Conservation (phyloP, 768 basidiomycete species). For the Russula dissimulans region DNA sequence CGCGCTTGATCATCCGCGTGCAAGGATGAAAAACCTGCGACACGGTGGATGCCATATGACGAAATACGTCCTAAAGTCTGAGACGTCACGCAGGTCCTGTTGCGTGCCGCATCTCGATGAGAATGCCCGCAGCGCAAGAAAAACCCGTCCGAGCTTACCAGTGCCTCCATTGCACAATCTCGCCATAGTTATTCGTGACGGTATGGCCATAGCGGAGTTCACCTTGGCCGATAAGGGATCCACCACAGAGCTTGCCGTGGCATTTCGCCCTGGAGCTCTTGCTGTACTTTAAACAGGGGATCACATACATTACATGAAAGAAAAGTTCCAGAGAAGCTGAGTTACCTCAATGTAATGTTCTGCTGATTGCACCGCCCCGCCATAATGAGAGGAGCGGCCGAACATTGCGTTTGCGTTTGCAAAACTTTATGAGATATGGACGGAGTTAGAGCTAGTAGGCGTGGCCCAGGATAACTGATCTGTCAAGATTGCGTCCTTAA, state of each 20-base stretch:
- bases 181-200: conserved; percentile 38
- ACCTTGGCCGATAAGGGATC: conserved; percentile 42
- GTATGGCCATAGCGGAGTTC: conserved; percentile 58
- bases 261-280: conserved; percentile 62
- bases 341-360: conserved; percentile 14
- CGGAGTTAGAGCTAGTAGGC: background rate
- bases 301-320: background rate
- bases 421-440: background rate
- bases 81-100: conserved; percentile 18
- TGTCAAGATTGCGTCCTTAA: background rate
- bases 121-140: background rate
- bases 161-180: conserved; percentile 67
- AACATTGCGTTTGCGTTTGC: background rate
- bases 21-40: background rate
- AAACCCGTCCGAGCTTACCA: conserved; percentile 38
- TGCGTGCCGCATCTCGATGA: conserved; percentile 2
- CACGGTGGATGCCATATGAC: conserved; percentile 2
- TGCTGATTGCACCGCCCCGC: background rate
- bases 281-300: conserved; percentile 44
- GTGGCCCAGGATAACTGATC: background rate
- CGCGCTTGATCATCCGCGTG: conserved; percentile 52
- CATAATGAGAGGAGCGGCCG: background rate
- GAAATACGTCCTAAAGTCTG: conserved; percentile 3
- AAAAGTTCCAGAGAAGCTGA: background rate
- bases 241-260: conserved; percentile 54